Evolutionary conservation across 495 filamentous ascomycete species (phyloP), one percentile per base, ranked within the genome.

Genomic region (Trichoderma erinaceum): DNA sequence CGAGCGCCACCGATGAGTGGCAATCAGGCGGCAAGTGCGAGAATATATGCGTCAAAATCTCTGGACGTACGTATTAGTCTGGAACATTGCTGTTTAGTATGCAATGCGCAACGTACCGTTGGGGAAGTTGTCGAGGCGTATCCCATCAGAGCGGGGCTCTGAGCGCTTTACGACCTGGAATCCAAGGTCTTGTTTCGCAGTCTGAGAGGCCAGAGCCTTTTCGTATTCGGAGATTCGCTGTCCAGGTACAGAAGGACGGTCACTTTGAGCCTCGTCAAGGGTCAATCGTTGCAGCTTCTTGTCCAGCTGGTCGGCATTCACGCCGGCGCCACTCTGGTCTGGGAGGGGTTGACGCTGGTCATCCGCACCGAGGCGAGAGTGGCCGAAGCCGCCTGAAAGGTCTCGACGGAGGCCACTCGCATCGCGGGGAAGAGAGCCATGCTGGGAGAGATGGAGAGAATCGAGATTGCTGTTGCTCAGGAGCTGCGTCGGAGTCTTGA

Each of bases 11-110:
- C 7, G 89, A 82, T 7, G 86, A 87, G 63, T 97, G 84, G 7
- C 92, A 90, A 64, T 89, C 83, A 12, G 93, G 90, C 16, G 92
- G 86, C 46, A 97, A 78, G 78, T 97, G 90, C 41, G 93, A 96
- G 2, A 97, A 77, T n/a, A 95, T 89, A 72, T 97, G 93, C 12
- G 90, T 96, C 72, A 97, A 74, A 65, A 97, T 88, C 85, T 97
- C 93, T 97, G 74, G 11, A 13, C 6, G 44, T 23, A 5, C 21
- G 6, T 8, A 16, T 65, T 8, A 65, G 63, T 21, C 15, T 7
- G 11, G 35, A 5, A 3, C 41, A 8, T 16, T 35, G 13, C 3
- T 21, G 13, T 21, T 29, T 38, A 21, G 70, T 25, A 50, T 38
- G 35, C 35, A 66, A 12, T 38, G 58, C 16, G 38, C 65, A 12